Evolutionary conservation across 306 rosid species (phyloP), one percentile per base, ranked within the genome.

Genomic region (Vicia faba): DNA sequence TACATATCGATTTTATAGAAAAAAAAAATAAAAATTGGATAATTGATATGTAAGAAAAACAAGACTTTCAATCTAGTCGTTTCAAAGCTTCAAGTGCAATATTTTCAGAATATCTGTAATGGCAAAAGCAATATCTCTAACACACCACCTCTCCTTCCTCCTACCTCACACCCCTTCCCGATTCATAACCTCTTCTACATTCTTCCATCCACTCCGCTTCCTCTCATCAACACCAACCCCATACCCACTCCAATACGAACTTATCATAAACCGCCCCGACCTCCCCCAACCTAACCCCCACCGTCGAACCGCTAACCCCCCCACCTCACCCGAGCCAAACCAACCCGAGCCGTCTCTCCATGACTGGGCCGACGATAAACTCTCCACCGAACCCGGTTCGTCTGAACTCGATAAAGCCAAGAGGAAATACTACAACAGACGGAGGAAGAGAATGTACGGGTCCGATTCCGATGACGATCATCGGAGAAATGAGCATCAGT

Each of bases 221-320:
- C 76, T 85, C 39, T 85, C 88, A 18, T 82, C 92, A 61, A 76
- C 64, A 2, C 76, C 81, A 46, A 82, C 97, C 5, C 86, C 71
- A 0, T 92, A 78, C 74, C 98, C 98, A 2, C 98, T 92, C 23
- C 95, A 92, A 5, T 92, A 92, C 79, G 96, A 92, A n/a, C 45
- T 89, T 65, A 87, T 89, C 48, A 69, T 92, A 82, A 83, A 63
- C 75, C 96, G 88, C 38, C 74, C 91, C 14, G 71, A 77, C 8
- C 76, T 66, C 36, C 70, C 78, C 33, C 79, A 72, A 41, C 9
- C 71, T 40, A 20, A 65, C 54, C 45, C 3, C 4, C 84, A 59
- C 62, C 86, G 78, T 19, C 83, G 64, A 64, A 80, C 81, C 68
- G 35, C 79, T 41, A 81, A 89, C 58, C 53, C 53, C 8, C 12